Conservation (phyloP, 75 land plant species). For the Isoetes taiwanensis region DNA sequence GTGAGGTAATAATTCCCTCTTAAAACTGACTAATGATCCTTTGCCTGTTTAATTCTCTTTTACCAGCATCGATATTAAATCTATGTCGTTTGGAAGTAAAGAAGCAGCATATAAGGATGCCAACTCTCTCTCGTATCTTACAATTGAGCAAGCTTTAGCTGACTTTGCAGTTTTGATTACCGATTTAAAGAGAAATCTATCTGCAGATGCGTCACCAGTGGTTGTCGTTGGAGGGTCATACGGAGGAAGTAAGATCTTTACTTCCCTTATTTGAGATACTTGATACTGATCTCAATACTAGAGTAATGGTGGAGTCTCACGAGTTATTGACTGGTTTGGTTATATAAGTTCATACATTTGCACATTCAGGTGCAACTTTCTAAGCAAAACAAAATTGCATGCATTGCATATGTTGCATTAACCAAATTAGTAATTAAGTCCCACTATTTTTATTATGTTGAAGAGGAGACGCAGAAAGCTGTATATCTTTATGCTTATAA, state of each 20-base stretch:
- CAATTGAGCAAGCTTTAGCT: conserved; percentile 83
- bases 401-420: too few relatives aligned
- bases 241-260: conserved; percentile 87
- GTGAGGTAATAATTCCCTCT: neutral
- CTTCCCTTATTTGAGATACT: too few relatives aligned
- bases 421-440: too few relatives aligned
- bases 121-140: conserved; percentile 42
- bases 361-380: too few relatives aligned
- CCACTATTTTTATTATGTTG: too few relatives aligned
- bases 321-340: too few relatives aligned
- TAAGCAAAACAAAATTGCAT: too few relatives aligned
- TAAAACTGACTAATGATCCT: neutral
- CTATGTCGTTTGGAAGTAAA: conserved; percentile 68
- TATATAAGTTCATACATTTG: too few relatives aligned
- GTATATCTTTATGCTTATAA: too few relatives aligned
- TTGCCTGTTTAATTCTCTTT: neutral
- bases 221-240: conserved; percentile 94
- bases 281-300: too few relatives aligned
- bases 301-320: too few relatives aligned
- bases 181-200: conserved; percentile 57
- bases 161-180: conserved; percentile 67
- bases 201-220: conserved; percentile 77
- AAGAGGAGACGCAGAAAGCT: too few relatives aligned
- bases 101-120: conserved; percentile 53
- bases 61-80: conserved; percentile 85